Base-by-base conservation (phyloP, 345 rosid species). In the Isatis tinctoria region DNA sequence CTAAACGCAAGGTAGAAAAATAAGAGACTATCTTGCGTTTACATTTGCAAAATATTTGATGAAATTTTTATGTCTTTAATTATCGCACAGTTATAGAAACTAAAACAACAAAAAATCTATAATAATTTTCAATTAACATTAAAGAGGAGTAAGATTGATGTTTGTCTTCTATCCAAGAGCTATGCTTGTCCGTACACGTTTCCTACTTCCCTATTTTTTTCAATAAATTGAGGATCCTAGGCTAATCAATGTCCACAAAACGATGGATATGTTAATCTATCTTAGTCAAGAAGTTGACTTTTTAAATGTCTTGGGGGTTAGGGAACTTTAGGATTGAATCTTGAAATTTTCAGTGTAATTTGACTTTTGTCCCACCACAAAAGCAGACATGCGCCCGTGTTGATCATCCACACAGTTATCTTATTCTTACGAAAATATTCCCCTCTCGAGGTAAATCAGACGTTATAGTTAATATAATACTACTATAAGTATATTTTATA, bases 341-440 rank as follows among this genome's bases (percentile, higher is more conserved):
- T 67, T 37, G 45, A 48, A 49, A 47, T 20, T 62, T 75, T 53
- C 64, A 52, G 70, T 62, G 57, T 61, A 72, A 48, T 48, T 69
- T 61, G 74, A 75, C 74, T 69, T 75, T 61, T 68, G 74, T 47
- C 73, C 69, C 37, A 54, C 56, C 36, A 75, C 64, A 52, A 62
- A 61, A 69, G 65, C 65, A 69, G 69, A 75, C 79, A 75, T 75
- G 69, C 79, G 65, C 33, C 37, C 70, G 57, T 62, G 22, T 75
- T 75, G 64, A 75, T 69, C 59, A 68, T 47, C 67, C 73, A 70
- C 35, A 75, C 57, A 69, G 49, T 69, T 69, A 39, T 61, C 14
- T 58, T 64, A 4, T 30, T 64, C 60, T 66, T 32, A 22, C 30
- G 54, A n/a, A 67, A 62, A 62, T 68, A 68, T 60, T 69, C 74